phyloP scores from a whole-genome alignment of 2,329 filamentous ascomycete species.

The Thermochaetoides dissita region DNA sequence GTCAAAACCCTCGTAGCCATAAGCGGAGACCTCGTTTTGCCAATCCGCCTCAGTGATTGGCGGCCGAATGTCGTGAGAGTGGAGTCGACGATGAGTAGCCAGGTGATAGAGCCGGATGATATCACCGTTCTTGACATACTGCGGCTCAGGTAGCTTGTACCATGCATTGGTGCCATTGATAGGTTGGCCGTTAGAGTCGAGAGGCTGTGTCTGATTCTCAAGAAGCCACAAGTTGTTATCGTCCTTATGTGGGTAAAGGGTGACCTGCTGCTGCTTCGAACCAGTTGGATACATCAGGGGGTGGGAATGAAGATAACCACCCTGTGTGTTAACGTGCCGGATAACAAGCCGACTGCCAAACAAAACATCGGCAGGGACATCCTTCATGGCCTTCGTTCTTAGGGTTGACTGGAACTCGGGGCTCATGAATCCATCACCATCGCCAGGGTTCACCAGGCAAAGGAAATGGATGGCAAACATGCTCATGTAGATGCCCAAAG shows the following conservation, averaged over 20 bases:
- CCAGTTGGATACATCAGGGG: slow-evolving; percentile 94
- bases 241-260: slow-evolving; percentile 96
- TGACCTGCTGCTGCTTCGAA: slow-evolving; percentile 97
- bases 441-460: slow-evolving; percentile 84
- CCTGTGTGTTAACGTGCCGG: slow-evolving; percentile 92
- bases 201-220: slow-evolving; percentile 91
- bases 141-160: slow-evolving; percentile 54
- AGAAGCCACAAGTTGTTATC: slow-evolving; percentile 92
- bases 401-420: slow-evolving; percentile 96
- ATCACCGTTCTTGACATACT: slow-evolving; percentile 65
- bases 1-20: slow-evolving; percentile 91
- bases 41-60: slow-evolving; percentile 78
- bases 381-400: slow-evolving; percentile 92
- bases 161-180: slow-evolving; percentile 74
- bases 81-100: slow-evolving; percentile 73
- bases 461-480: slow-evolving; percentile 98
- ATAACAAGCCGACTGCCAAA: slow-evolving; percentile 76
- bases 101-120: slow-evolving; percentile 73
- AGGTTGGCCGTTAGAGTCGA: slow-evolving; percentile 58
- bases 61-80: slow-evolving; percentile 87
- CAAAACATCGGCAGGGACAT: slow-evolving; percentile 81
- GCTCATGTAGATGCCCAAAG: slow-evolving; percentile 77
- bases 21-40: slow-evolving; percentile 94
- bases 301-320: slow-evolving; percentile 94
- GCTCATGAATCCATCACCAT: slow-evolving; percentile 98